Conservation (phyloP, 2,329 filamentous ascomycete genomes). For the Coleophoma eucalyptorum region DNA sequence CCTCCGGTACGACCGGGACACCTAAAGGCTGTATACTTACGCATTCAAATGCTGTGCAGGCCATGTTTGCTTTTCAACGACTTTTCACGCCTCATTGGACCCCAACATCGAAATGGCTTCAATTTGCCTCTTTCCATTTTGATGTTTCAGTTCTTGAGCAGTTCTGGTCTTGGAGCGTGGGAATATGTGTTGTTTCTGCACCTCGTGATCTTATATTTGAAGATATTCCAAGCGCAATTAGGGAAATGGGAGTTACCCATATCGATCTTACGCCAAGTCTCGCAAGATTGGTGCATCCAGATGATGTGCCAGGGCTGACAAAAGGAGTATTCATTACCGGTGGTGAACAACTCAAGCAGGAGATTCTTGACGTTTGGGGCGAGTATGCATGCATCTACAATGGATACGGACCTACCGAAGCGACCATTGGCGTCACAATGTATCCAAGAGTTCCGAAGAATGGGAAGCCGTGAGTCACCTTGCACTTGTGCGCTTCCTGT, state of each 20-base stretch:
- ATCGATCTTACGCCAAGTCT: slow-evolving; percentile 90
- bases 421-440: slow-evolving; percentile 90
- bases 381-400: slow-evolving; percentile 81
- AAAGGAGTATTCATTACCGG: slow-evolving; percentile 90
- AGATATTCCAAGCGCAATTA: slow-evolving; percentile 72
- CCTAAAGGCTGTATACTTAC: slow-evolving; percentile 68
- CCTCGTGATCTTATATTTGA: slow-evolving; percentile 83
- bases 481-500: not conserved
- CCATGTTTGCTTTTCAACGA: slow-evolving; percentile 80
- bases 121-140: slow-evolving; percentile 93
- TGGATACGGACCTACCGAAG: slow-evolving; percentile 87
- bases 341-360: slow-evolving; percentile 82
- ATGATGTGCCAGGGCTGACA: slow-evolving; percentile 76
- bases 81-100: slow-evolving; percentile 77
- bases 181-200: slow-evolving; percentile 78
- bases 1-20: slow-evolving; percentile 32
- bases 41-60: slow-evolving; percentile 84
- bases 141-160: slow-evolving; percentile 92
- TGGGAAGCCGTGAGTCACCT: slow-evolving; percentile 53
- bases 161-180: slow-evolving; percentile 93
- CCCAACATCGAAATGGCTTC: slow-evolving; percentile 72
- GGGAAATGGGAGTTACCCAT: slow-evolving; percentile 73
- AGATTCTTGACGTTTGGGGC: slow-evolving; percentile 86
- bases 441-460: slow-evolving; percentile 74
- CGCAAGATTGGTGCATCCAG: slow-evolving; percentile 71